Base-by-base conservation (phyloP, 108 stramenopile species). In the Chaetoceros tenuissimus region DNA sequence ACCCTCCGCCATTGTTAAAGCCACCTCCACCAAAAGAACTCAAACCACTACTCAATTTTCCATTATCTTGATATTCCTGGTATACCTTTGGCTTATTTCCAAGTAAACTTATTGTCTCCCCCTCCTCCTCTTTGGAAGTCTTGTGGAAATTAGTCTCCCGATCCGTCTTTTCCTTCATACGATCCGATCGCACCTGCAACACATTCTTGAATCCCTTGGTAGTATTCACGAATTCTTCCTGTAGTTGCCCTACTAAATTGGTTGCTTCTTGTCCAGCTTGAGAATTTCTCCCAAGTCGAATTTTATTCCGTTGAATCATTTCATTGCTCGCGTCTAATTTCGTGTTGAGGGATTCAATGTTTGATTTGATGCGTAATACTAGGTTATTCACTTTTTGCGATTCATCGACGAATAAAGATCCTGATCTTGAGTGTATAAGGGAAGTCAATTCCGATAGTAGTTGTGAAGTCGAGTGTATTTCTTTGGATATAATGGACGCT, bases 181-280 rank as follows among this genome's bases (percentile, higher is more conserved):
- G 70, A 65, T 86, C 82, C 16, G 80, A 85, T 26, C 89, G 68
- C 47, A 87, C 69, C 63, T 92, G 81, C 66, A 86, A 62, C 3
- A 92, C 80, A 28, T 69, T 69, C 68, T 92, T 92, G 60, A 92
- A 92, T 3, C 82, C 82, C 21, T 74, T 74, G 24, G 85, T 82
- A 5, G 85, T 81, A 59, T 84, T 72, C 3, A 74, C 89, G 59
- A 86, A 92, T 46, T 87, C 85, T 56, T 85, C 75, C 67, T 84
- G 72, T 31, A 92, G 64, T 48, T 77, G 78, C 31, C 77, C 84
- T 21, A 84, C 84, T 16, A 92, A 46, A 65, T 92, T 92, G 45
- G 77, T 72, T 1, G 85, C 83, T 66, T 87, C 81, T 74, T 85
- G 76, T 49, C 85, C 85, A 22, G 78, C 78, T 68, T 92, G 89